phyloP scores from a whole-genome alignment of 495 filamentous ascomycete species.

The Jackrogersella minutella region DNA sequence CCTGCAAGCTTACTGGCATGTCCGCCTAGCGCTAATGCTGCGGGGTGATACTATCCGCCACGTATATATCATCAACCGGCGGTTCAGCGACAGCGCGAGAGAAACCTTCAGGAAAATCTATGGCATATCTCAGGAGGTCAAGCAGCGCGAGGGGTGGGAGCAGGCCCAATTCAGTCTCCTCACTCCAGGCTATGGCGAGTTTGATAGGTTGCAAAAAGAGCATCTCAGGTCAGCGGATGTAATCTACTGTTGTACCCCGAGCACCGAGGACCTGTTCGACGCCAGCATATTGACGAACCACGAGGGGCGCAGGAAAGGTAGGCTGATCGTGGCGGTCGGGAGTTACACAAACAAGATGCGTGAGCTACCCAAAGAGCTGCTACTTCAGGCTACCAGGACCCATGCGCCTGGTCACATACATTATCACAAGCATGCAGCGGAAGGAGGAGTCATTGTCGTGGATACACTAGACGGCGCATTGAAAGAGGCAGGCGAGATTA shows the following conservation, averaged over 20 bases:
- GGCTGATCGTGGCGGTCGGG: conserved; percentile 83
- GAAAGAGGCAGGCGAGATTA: conserved; percentile 88
- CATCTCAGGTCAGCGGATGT: conserved; percentile 74
- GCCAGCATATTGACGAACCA: conserved; percentile 67
- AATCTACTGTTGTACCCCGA: conserved; percentile 75
- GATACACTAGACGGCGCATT: conserved; percentile 82
- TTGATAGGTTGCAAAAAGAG: conserved; percentile 68
- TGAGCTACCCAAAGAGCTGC: conserved; percentile 79
- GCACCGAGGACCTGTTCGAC: conserved; percentile 57
- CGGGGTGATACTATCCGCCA: conserved; percentile 74
- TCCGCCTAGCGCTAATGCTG: conserved; percentile 79
- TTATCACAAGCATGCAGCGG: conserved; percentile 73
- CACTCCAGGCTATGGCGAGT: conserved; percentile 76
- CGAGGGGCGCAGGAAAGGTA: conserved; percentile 75
- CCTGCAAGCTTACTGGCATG: conserved; percentile 92
- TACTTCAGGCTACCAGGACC: conserved; percentile 70
- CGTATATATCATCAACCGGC: conserved; percentile 78
- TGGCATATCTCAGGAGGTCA: conserved; percentile 53
- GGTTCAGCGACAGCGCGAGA: conserved; percentile 65
- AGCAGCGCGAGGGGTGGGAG: conserved; percentile 62
- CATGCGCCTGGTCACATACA: conserved; percentile 59
- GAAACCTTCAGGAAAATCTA: conserved; percentile 66
- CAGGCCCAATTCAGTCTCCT: conserved; percentile 74
- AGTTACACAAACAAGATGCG: conserved; percentile 86
- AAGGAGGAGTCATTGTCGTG: conserved; percentile 81